Percentiles rank a stretch among this genome's conserved stretches.
Conservation (phyloP, 148 eudicot species). For the Limonium bicolor region DNA sequence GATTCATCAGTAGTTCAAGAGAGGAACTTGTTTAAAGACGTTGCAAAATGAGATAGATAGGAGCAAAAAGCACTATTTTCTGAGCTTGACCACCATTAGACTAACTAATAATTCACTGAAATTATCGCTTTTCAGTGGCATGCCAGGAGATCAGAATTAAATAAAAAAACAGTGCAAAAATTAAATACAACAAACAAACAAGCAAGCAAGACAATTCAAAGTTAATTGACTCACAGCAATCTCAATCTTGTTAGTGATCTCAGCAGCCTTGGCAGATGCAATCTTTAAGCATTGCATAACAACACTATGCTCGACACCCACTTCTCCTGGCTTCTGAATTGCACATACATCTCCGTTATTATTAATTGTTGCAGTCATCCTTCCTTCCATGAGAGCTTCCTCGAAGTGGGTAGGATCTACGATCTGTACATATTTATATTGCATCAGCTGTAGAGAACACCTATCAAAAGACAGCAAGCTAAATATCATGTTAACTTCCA, state of each 20-base stretch:
- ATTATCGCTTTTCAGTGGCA: too few species aligned
- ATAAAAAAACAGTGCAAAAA: slow-evolving; percentile 1
- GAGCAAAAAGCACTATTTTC: neutral
- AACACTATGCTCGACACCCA: slow-evolving; percentile 44
- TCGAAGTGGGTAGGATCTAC: slow-evolving; percentile 76
- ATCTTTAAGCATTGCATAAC: slow-evolving; percentile 65
- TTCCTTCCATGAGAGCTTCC: slow-evolving; percentile 81
- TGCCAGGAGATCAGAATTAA: neutral
- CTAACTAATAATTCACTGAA: too few species aligned
- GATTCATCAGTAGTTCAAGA: too few species aligned
- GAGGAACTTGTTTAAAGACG: too few species aligned
- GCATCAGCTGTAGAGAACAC: neutral
- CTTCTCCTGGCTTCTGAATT: slow-evolving; percentile 90
- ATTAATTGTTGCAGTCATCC: slow-evolving; percentile 64
- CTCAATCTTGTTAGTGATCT: slow-evolving; percentile 54
- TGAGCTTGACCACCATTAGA: neutral
- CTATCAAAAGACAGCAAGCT: neutral
- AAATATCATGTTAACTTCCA: slow-evolving; percentile 9
- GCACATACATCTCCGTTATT: slow-evolving; percentile 82
- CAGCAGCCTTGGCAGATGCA: slow-evolving; percentile 76
- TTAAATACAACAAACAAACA: neutral
- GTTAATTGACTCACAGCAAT: slow-evolving; percentile 41
- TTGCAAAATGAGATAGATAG: too few species aligned
- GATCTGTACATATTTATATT: slow-evolving; percentile 29
- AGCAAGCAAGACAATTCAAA: neutral